These are phyloP conservation scores for Phaeosphaeria sp. DNA, from an alignment of 2,329 filamentous ascomycete genomes.

Conservation along the genomic window DNA sequence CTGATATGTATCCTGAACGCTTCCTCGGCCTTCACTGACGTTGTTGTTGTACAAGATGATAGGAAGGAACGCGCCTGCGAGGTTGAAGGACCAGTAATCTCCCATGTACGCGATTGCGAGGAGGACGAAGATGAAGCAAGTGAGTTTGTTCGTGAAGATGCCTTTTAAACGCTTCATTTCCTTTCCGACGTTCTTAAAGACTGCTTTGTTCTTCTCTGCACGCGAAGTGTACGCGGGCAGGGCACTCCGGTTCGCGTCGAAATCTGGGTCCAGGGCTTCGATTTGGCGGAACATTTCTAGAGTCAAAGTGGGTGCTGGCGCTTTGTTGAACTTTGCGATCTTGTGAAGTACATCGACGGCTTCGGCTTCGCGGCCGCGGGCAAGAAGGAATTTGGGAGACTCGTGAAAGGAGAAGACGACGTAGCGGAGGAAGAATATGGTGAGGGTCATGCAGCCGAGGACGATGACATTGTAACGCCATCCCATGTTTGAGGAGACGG, in stretches of 20 bases:
- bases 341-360: constrained; percentile 36
- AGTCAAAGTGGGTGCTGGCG: constrained; percentile 29
- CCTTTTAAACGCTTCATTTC: constrained; percentile 35
- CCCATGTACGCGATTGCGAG: constrained; percentile 39
- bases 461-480: constrained; percentile 40
- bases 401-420: constrained; percentile 39
- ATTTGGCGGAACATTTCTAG: constrained; percentile 35
- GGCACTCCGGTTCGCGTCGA: not conserved
- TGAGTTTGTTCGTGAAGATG: constrained; percentile 35
- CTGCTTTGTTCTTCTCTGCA: constrained; percentile 27
- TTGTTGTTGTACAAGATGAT: constrained; percentile 40
- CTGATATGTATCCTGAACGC: constrained; percentile 33
- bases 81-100: constrained; percentile 43
- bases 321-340: constrained; percentile 37
- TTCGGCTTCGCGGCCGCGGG: constrained; percentile 32
- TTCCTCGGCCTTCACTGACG: constrained; percentile 27
- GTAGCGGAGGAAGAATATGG: constrained; percentile 36
- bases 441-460: constrained; percentile 33
- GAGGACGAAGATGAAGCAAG: constrained; percentile 33
- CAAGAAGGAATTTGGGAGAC: constrained; percentile 37
- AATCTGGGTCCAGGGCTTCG: constrained; percentile 20
- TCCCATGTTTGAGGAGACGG: constrained; percentile 37
- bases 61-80: constrained; percentile 34
- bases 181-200: constrained; percentile 27
- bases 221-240: constrained; percentile 5